Base-by-base conservation (phyloP, 257 asterid species). In the Primulina tabacum region DNA sequence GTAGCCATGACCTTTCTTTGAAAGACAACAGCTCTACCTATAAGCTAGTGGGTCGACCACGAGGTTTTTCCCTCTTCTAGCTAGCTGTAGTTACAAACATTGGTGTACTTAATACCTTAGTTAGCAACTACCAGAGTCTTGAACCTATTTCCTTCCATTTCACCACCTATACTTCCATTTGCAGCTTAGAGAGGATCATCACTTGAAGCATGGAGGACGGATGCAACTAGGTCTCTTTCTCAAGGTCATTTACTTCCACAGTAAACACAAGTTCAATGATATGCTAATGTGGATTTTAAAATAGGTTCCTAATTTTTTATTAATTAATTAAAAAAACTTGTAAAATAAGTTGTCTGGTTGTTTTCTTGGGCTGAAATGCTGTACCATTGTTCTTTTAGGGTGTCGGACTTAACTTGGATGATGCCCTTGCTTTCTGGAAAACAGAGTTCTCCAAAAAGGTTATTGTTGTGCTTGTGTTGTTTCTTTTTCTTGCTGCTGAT, bases 141-240 rank as follows among this genome's bases (percentile, higher is more conserved):
- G 47, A 1, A 38, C 1, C 52, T 47, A 7, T 62, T 7, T 0
- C 12, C 28, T 8, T 67, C 21, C 8, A 14, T 59, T 64, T 17
- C 55, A 75, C 66, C 73, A 26, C 20, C 47, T 70, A 32, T 38
- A 43, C 69, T 70, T 76, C 28, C 68, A 62, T 30, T 40, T 72
- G 75, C 95, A 94, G 99, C 88, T 94, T 74, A 83, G 86, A 78
- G 99, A 91, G 84, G 96, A 94, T 80, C 99, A 94, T 86, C 99
- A 94, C 89, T 81, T 94, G 88, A 94, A 86, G 87, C 95, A 94
- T 77, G 99, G 97, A 75, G 97, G 97, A 26, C 82, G 99, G 68
- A 86, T 91, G 99, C 97, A 94, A 73, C 75, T 94, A 74, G 96
- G 97, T 67, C 89, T 92, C 61, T 88, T 92, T 84, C 98, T 92